Base-by-base conservation (phyloP, 2,329 filamentous ascomycete species). In the Aspergillus caelatus region DNA sequence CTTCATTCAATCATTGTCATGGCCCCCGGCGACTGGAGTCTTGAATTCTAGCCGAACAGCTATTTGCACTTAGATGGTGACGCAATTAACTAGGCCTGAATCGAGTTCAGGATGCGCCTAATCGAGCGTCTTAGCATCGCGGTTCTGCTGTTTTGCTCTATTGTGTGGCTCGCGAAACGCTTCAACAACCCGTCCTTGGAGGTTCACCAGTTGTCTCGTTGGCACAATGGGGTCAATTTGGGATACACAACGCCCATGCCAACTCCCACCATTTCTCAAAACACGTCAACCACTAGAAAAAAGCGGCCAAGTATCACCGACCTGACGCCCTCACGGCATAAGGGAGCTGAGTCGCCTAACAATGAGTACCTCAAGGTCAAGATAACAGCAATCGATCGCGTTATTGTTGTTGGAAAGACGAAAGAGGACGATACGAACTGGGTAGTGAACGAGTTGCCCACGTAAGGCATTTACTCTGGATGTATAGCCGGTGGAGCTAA, bases 371-470 rank as follows among this genome's bases (percentile, higher is more conserved):
- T 50, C 16, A 50, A 45, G 7, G 67, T 70, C 54, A 67, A 72
- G 64, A 54, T 57, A 4, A 56, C 11, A 41, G 54, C 32, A 23
- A n/a, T 41, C 5, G 65, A 67, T 19, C 63, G 65, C 2, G 70
- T 75, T 16, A 68, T 81, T 53, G 72, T 81, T 16, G 70, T 82
- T 65, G 80, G 80, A n/a, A 78, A 74, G 60, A 70, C 79, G 36
- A 71, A 74, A 12, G 70, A 68, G 7, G 80, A 83, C 60, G 72
- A 83, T 61, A 78, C 80, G 5, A 68, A 74, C 52, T 84, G 82
- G 82, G 74, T 84, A 7, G 65, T 70, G 4, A 65, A 76, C 10
- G 72, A 81, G 26, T 69, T 84, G n/a, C 74, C 78, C 1, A 79
- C 81, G 77, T 83, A 75, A 67, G 73, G 67, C 16, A 16, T 26